Evolutionary conservation across 1,284 basidiomycete genomes (phyloP).

Genomic region (Ustilago esculenta): DNA sequence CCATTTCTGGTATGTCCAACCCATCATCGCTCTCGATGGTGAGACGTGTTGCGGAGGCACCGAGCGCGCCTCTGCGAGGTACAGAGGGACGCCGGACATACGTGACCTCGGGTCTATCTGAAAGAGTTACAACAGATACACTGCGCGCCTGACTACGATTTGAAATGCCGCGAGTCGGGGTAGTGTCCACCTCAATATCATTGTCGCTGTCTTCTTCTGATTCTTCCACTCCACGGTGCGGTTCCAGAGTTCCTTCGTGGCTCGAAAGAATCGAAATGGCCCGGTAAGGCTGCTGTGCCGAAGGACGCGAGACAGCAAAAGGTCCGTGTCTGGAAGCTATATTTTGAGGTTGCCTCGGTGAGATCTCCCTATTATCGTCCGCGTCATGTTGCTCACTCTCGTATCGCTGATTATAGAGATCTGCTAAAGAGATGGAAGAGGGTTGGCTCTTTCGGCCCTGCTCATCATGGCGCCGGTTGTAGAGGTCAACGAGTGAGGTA

Average conservation of each 20-base stretch:
- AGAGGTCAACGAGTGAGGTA: slow-evolving; percentile 7
- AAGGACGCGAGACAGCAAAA: neutral
- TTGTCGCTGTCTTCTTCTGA: slow-evolving; percentile 6
- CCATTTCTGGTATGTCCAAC: neutral
- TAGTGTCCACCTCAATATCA: neutral
- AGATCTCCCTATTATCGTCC: neutral
- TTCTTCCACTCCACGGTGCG: slow-evolving; percentile 6
- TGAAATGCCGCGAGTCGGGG: neutral
- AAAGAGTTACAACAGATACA: neutral
- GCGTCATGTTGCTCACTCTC: slow-evolving; percentile 8
- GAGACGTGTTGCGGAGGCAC: slow-evolving; percentile 8
- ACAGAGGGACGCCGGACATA: slow-evolving; percentile 5
- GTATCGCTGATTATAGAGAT: slow-evolving; percentile 23
- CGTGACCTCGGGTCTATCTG: neutral
- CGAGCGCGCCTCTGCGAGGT: slow-evolving; percentile 17
- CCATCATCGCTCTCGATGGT: slow-evolving; percentile 27
- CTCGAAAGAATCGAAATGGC: slow-evolving; percentile 2
- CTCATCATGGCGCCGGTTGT: slow-evolving; percentile 5
- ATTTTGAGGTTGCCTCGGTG: neutral
- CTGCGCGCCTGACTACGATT: slow-evolving; percentile 9
- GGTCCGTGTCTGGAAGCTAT: neutral
- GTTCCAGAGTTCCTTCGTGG: slow-evolving; percentile 6
- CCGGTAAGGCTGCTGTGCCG: neutral
- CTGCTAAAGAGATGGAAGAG: slow-evolving; percentile 12
- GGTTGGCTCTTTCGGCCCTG: neutral